These are phyloP conservation scores for Sarocladiaceae sp. DNA, from an alignment of 2,329 filamentous ascomycete genomes.

Conservation along the genomic window DNA sequence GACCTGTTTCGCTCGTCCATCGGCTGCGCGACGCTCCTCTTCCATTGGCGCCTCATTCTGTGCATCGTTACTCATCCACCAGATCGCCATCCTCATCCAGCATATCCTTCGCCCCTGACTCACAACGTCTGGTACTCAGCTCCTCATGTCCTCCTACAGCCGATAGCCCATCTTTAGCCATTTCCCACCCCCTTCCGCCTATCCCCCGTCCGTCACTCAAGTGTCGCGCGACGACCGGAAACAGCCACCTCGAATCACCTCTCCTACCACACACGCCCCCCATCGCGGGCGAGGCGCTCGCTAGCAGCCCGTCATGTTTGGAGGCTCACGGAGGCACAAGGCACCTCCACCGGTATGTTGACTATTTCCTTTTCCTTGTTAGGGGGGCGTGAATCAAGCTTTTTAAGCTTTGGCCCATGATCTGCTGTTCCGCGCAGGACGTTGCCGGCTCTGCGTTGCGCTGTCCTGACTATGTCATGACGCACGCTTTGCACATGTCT, in stretches of 20 bases:
- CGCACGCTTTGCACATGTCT: background rate
- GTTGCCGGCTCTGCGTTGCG: background rate
- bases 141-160: background rate
- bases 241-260: conserved; percentile 8
- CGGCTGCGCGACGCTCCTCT: background rate
- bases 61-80: conserved; percentile 7
- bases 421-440: background rate
- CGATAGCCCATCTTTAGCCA: conserved; percentile 3
- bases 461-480: conserved; percentile 3
- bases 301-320: conserved; percentile 15
- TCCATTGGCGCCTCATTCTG: background rate
- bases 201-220: no score
- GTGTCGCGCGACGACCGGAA: conserved; percentile 3
- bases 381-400: conserved; percentile 2
- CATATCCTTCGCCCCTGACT: background rate
- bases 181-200: background rate
- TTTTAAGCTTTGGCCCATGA: background rate
- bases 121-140: background rate
- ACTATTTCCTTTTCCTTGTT: background rate
- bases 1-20: background rate
- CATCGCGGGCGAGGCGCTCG: conserved; percentile 3
- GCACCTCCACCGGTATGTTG: conserved; percentile 15
- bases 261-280: background rate
- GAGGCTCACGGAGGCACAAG: conserved; percentile 13
- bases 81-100: background rate